Percentiles rank a stretch among this genome's conserved stretches.
phyloP scores from a whole-genome alignment of 169 alveolate species.

The Eimeria necatrix region DNA sequence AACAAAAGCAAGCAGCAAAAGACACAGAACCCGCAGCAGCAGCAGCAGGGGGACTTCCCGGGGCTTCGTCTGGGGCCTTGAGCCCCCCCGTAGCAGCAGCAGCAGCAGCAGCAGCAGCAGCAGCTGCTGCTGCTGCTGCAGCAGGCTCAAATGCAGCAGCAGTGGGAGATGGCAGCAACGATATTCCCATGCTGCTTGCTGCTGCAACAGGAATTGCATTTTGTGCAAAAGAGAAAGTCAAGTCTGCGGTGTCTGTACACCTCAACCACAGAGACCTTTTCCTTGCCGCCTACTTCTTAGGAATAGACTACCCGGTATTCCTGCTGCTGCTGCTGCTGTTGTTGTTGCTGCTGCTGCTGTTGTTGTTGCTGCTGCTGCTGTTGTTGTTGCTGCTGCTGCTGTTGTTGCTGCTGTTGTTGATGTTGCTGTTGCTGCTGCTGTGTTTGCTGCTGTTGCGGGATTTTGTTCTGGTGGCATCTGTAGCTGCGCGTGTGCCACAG shows the following conservation, averaged over 20 bases:
- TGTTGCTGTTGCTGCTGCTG: slow-evolving; percentile 24
- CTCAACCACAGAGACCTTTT: slow-evolving; percentile 51
- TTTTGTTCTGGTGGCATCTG: neutral
- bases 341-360: neutral
- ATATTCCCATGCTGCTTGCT: slow-evolving; percentile 49
- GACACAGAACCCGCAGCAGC: neutral
- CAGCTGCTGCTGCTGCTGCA: slow-evolving; percentile 10
- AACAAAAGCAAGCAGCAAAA: neutral
- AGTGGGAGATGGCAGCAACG: slow-evolving; percentile 70
- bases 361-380: neutral
- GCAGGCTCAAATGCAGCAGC: slow-evolving; percentile 47
- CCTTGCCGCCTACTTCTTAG: slow-evolving; percentile 23
- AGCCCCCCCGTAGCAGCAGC: neutral
- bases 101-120: slow-evolving; percentile 19
- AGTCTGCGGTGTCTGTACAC: slow-evolving; percentile 31
- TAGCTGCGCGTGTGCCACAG: no score
- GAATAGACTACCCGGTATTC: slow-evolving; percentile 32
- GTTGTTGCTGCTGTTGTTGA: neutral
- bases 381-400: slow-evolving; percentile 12
- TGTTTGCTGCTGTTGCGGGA: neutral
- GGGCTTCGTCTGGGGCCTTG: no score
- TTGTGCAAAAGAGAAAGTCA: slow-evolving; percentile 55
- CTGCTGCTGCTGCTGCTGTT: slow-evolving; percentile 52
- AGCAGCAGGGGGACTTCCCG: neutral
- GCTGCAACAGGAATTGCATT: slow-evolving; percentile 72